phyloP scores from a whole-genome alignment of 192 early-diverging fungal genomes.

The Phycomyces nitens region DNA sequence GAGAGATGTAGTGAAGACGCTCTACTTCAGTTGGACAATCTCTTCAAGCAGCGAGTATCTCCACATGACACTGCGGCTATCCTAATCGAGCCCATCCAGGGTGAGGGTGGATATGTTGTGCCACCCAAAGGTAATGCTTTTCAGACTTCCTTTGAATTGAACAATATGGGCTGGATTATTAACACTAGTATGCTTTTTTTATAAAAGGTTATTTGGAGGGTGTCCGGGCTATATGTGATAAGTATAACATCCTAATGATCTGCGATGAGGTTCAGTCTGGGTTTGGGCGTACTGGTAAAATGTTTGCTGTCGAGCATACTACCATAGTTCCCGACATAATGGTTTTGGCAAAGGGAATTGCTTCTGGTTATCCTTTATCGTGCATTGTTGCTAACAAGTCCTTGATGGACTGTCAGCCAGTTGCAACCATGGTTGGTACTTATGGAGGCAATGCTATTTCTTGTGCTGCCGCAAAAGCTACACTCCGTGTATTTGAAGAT shows the following conservation, averaged over 20 bases:
- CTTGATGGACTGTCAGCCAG: constrained; percentile 35
- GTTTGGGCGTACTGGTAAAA: constrained; percentile 40
- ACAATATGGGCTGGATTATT: no score
- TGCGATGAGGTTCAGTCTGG: constrained; percentile 41
- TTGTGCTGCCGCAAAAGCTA: constrained; percentile 37
- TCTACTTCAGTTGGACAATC: constrained; percentile 25
- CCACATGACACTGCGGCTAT: constrained; percentile 40
- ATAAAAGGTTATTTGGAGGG: constrained; percentile 15
- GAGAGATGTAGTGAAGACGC: constrained; percentile 27
- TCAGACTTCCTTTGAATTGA: neutral
- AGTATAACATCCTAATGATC: constrained; percentile 37
- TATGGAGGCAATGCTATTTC: constrained; percentile 37
- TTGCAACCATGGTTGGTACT: constrained; percentile 36
- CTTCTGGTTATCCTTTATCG: constrained; percentile 39
- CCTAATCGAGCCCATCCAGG: constrained; percentile 39
- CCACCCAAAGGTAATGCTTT: constrained; percentile 24
- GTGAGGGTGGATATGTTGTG: constrained; percentile 41
- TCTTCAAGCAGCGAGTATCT: constrained; percentile 35
- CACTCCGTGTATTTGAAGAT: constrained; percentile 34
- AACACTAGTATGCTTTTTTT: neutral
- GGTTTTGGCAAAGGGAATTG: constrained; percentile 44
- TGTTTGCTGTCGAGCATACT: constrained; percentile 39
- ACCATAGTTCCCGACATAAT: constrained; percentile 34
- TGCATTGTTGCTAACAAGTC: constrained; percentile 34
- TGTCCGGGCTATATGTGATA: constrained; percentile 32